Conservation (phyloP, 108 stramenopile species). For the Cyclostephanos invisitatus region DNA sequence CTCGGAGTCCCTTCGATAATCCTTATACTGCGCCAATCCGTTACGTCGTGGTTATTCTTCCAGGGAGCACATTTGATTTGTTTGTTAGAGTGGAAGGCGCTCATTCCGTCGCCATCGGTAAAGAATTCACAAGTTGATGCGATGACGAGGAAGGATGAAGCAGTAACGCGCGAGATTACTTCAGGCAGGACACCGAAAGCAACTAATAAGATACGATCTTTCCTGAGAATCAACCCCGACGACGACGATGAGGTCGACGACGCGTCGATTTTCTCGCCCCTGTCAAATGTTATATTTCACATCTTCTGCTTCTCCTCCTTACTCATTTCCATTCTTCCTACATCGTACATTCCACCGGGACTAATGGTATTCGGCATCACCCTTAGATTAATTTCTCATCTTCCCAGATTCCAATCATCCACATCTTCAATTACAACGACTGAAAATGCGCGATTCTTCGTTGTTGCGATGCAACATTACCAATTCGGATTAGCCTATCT, state of each 20-base stretch:
- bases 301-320: conserved; percentile 33
- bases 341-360: conserved; percentile 18
- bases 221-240: background rate
- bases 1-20: conserved; percentile 75
- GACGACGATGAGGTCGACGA: background rate
- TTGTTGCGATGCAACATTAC: conserved; percentile 43
- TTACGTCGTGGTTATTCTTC: conserved; percentile 62
- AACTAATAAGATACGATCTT: background rate
- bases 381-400: conserved; percentile 26
- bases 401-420: conserved; percentile 21
- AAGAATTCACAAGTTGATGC: background rate
- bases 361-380: conserved; percentile 22
- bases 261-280: background rate
- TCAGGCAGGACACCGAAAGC: background rate
- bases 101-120: conserved; percentile 13
- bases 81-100: conserved; percentile 53
- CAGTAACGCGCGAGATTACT: background rate
- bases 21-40: conserved; percentile 41
- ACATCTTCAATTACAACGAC: conserved; percentile 7
- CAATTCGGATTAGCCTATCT: conserved; percentile 66
- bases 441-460: conserved; percentile 13
- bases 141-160: background rate
- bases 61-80: conserved; percentile 56
- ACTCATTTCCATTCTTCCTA: conserved; percentile 27
- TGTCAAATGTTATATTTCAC: conserved; percentile 18